Percentiles rank a stretch among this genome's conserved stretches.
Evolutionary conservation across 768 basidiomycete genomes (phyloP).

Genomic region (Russula compacta): DNA sequence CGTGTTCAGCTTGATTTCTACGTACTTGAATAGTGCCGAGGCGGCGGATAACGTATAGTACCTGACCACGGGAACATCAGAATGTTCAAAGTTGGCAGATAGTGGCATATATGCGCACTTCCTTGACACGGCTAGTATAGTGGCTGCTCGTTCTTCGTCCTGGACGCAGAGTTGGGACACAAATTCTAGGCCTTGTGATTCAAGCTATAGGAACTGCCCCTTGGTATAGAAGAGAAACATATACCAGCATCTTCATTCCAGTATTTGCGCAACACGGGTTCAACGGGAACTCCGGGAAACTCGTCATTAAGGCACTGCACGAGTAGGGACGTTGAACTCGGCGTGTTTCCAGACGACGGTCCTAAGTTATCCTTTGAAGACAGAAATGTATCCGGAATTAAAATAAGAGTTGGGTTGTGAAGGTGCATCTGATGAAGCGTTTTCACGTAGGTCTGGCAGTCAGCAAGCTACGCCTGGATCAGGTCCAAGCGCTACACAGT

Average conservation of each 20-base stretch:
- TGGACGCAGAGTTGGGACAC: slow-evolving; percentile 69
- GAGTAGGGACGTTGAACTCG: slow-evolving; percentile 46
- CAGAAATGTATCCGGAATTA: slow-evolving; percentile 78
- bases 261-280: slow-evolving; percentile 66
- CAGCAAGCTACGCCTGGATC: slow-evolving; percentile 48
- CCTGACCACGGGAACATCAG: slow-evolving; percentile 33
- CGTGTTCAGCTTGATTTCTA: slow-evolving; percentile 59
- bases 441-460: slow-evolving; percentile 84
- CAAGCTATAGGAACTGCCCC: slow-evolving; percentile 1
- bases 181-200: slow-evolving; percentile 59
- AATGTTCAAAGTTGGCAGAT: neutral
- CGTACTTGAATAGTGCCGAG: slow-evolving; percentile 81
- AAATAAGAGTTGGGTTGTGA: slow-evolving; percentile 57
- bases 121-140: slow-evolving; percentile 65
- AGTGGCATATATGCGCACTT: slow-evolving; percentile 48
- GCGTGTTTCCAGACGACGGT: slow-evolving; percentile 36
- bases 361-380: slow-evolving; percentile 44
- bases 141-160: slow-evolving; percentile 74
- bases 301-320: slow-evolving; percentile 68
- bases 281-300: slow-evolving; percentile 57
- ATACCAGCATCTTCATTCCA: slow-evolving; percentile 80
- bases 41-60: slow-evolving; percentile 84
- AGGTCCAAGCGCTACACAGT: neutral
- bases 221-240: slow-evolving; percentile 7
- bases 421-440: slow-evolving; percentile 80